Percentiles rank a stretch among this genome's conserved stretches.
These are phyloP conservation scores for Termitomyces heimii DNA, from an alignment of 768 basidiomycete genomes.

Conservation along the genomic window DNA sequence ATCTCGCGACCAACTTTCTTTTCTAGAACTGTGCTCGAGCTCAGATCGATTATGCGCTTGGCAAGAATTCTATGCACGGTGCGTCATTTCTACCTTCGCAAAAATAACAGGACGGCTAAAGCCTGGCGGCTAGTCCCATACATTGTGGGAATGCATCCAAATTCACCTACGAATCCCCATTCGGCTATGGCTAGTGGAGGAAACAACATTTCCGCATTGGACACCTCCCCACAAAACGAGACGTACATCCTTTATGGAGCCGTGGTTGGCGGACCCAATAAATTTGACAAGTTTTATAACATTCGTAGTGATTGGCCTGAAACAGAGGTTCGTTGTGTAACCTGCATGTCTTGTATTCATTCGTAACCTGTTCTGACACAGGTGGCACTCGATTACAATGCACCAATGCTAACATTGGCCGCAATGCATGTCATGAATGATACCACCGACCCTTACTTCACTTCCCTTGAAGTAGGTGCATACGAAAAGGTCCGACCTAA, in stretches of 20 bases:
- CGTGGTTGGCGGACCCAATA: slow-evolving; percentile 82
- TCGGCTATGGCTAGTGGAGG: slow-evolving; percentile 88
- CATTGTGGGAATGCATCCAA: slow-evolving; percentile 84
- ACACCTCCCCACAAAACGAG: slow-evolving; percentile 66
- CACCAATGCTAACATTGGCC: slow-evolving; percentile 81
- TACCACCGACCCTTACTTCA: slow-evolving; percentile 71
- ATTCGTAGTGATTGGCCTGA: slow-evolving; percentile 88
- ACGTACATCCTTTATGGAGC: slow-evolving; percentile 83
- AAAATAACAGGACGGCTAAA: not conserved
- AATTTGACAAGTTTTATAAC: slow-evolving; percentile 72
- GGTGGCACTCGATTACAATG: slow-evolving; percentile 86
- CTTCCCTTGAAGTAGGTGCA: slow-evolving; percentile 59
- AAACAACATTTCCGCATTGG: slow-evolving; percentile 57
- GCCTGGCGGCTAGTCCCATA: slow-evolving; percentile 52
- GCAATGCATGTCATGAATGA: slow-evolving; percentile 72
- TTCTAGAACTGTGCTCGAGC: slow-evolving; percentile 62
- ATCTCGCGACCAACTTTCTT: not conserved
- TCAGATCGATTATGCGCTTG: slow-evolving; percentile 80
- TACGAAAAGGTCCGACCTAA: slow-evolving; percentile 56
- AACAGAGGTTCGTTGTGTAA: slow-evolving; percentile 54
- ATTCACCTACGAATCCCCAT: slow-evolving; percentile 87
- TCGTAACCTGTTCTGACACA: slow-evolving; percentile 16
- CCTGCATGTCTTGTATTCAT: not conserved
- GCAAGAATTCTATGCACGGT: slow-evolving; percentile 89
- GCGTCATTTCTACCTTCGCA: slow-evolving; percentile 12